phyloP scores from a whole-genome alignment of 1,139 yeast species.

The Nakaseomyces kungkrabaensis region DNA sequence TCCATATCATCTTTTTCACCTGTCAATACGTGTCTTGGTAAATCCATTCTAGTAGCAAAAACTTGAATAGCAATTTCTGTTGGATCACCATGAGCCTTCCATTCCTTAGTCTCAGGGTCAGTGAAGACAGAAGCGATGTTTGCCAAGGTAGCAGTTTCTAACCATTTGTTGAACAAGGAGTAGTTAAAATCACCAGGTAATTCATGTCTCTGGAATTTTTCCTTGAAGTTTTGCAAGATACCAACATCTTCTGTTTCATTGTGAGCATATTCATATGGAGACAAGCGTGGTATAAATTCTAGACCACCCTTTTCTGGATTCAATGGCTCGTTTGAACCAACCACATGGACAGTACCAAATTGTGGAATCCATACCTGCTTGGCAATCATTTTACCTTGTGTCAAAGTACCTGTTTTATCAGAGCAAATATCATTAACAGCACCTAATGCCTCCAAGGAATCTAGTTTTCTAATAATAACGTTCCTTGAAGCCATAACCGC shows the following conservation, averaged over 20 bases:
- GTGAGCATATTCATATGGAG: constrained; percentile 42
- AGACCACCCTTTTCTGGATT: constrained; percentile 63
- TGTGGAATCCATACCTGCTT: constrained; percentile 81
- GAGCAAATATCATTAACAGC: constrained; percentile 92
- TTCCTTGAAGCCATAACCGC: constrained; percentile 88
- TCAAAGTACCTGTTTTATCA: constrained; percentile 92
- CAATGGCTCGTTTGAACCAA: constrained; percentile 55
- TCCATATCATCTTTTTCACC: constrained; percentile 50
- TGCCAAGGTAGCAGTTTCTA: constrained; percentile 72
- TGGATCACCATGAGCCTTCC: constrained; percentile 79
- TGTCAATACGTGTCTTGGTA: constrained; percentile 59
- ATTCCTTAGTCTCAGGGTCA: constrained; percentile 41
- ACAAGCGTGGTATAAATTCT: constrained; percentile 29
- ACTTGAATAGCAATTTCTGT: constrained; percentile 89
- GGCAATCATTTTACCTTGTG: constrained; percentile 91
- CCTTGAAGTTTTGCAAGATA: constrained; percentile 38
- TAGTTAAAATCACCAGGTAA: constrained; percentile 31
- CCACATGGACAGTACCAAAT: constrained; percentile 55
- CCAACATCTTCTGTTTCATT: constrained; percentile 42
- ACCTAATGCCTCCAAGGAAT: constrained; percentile 92
- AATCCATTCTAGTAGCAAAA: constrained; percentile 33
- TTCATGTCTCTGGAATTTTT: constrained; percentile 34
- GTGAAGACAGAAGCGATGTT: constrained; percentile 67
- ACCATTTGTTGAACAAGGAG: constrained; percentile 40
- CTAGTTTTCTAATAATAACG: constrained; percentile 87